Conservation (phyloP, 140 eudicot species). For the Bidens hawaiensis region DNA sequence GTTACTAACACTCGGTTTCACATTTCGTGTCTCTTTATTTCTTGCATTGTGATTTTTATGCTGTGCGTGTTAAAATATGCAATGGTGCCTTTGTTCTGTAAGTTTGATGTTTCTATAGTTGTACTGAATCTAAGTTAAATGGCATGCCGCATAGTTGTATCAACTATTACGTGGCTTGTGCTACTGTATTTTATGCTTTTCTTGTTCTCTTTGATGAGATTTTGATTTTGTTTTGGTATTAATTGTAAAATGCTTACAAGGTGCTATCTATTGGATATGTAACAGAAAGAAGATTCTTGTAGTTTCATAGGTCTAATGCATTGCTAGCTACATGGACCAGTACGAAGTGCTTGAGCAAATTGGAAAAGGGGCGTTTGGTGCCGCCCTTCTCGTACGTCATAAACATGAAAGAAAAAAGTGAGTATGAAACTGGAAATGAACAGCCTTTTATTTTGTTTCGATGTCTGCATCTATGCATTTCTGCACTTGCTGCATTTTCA, state of each 20-base stretch:
- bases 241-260: conserved; percentile 14
- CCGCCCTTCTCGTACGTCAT: conserved; percentile 94
- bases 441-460: background rate
- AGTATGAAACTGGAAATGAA: conserved; percentile 23
- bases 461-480: background rate
- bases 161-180: conserved; percentile 14
- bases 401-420: conserved; percentile 94
- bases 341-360: conserved; percentile 95
- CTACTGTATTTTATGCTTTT: conserved; percentile 1
- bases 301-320: conserved; percentile 20
- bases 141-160: conserved; percentile 12
- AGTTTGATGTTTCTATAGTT: background rate
- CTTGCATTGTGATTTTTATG: background rate
- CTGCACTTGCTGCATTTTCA: conserved; percentile 11
- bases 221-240: conserved; percentile 10
- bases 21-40: background rate
- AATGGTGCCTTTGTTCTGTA: background rate
- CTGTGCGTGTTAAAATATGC: background rate
- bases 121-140: background rate
- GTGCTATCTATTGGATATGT: conserved; percentile 4
- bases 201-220: conserved; percentile 1
- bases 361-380: conserved; percentile 95
- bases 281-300: conserved; percentile 18
- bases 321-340: conserved; percentile 66
- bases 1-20: background rate